Base-by-base conservation (phyloP, 768 basidiomycete species). In the Lepiota brunneoincarnata region DNA sequence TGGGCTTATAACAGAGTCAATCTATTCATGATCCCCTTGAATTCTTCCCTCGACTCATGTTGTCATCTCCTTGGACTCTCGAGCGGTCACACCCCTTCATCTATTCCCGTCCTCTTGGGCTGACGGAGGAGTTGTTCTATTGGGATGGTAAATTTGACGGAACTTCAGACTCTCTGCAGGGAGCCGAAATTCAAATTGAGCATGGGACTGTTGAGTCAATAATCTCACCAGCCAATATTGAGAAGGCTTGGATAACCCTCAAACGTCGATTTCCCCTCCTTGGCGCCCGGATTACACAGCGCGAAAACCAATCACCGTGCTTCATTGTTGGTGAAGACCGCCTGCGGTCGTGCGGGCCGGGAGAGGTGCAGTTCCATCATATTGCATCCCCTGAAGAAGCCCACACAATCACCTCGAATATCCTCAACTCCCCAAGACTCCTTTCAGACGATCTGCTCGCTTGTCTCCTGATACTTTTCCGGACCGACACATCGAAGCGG, bases 221-320 rank as follows among this genome's bases (percentile, higher is more conserved):
- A 21, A 50, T 66, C 31, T 63, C 34, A 11, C 51, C 63, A 5
- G 58, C 59, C 10, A 80, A 76, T 54, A 59, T 84, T 36, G 31
- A 42, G 1, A 63, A 66, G 24, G 69, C 77, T 1, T 86, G 82
- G 82, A 24, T 66, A 18, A 61, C 70, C 10, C 63, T 80, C 18
- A 84, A 84, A 63, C 66, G 64, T 23, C 72, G 68, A 31, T 81
- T 70, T 55, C 83, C 83, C 2, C 68, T 85, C 3, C 74, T 79
- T 11, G 78, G 72, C 3, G 72, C 76, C 5, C 64, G 53, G 4
- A 58, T 82, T n/a, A 67, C 69, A 42, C 67, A 69, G 41, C 61
- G 67, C 5, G 58, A 66, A 18, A 58, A 63, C 10, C 59, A 58
- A 18, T 58, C 60, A 20, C 58, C 74, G n/a, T 65, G 64, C 34